Conservation (phyloP, 2,329 filamentous ascomycete species). For the Claviceps purpurea region DNA sequence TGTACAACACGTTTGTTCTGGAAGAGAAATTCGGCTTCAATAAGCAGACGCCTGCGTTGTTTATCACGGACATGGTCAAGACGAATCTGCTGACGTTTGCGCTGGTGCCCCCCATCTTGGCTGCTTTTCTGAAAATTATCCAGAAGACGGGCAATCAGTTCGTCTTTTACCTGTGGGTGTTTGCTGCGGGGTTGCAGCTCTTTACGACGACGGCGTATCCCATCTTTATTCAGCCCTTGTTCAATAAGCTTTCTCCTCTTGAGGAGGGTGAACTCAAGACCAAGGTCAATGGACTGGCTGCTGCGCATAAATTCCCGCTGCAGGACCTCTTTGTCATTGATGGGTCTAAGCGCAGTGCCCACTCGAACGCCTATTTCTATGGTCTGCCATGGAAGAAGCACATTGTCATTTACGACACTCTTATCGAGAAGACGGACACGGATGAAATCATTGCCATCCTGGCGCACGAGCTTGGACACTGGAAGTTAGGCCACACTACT, state of each 20-base stretch:
- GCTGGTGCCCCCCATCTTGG: conserved; percentile 76
- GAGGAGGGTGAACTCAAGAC: conserved; percentile 79
- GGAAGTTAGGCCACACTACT: conserved; percentile 91
- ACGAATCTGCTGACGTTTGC: conserved; percentile 68
- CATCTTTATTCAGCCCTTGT: conserved; percentile 82
- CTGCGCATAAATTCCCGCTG: conserved; percentile 78
- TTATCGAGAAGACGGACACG: conserved; percentile 87
- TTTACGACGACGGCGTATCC: conserved; percentile 96
- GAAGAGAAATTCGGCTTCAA: conserved; percentile 98
- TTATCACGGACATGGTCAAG: conserved; percentile 85
- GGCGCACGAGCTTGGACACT: conserved; percentile 92
- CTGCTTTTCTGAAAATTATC: conserved; percentile 86
- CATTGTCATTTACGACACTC: conserved; percentile 97
- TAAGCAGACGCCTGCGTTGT: conserved; percentile 85
- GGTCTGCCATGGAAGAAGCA: conserved; percentile 99
- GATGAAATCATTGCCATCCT: conserved; percentile 91
- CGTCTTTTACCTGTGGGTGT: conserved; percentile 97
- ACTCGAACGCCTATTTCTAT: conserved; percentile 92
- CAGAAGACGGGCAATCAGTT: conserved; percentile 87
- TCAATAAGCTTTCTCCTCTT: conserved; percentile 95
- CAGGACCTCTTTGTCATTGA: conserved; percentile 91
- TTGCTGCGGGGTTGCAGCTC: conserved; percentile 77
- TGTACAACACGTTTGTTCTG: conserved; percentile 91
- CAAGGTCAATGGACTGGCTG: conserved; percentile 71
- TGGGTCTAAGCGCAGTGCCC: conserved; percentile 73